Evolutionary conservation across 768 basidiomycete species (phyloP), one percentile per base, ranked within the genome.

Genomic region (Dictyophora rubrovolvata): DNA sequence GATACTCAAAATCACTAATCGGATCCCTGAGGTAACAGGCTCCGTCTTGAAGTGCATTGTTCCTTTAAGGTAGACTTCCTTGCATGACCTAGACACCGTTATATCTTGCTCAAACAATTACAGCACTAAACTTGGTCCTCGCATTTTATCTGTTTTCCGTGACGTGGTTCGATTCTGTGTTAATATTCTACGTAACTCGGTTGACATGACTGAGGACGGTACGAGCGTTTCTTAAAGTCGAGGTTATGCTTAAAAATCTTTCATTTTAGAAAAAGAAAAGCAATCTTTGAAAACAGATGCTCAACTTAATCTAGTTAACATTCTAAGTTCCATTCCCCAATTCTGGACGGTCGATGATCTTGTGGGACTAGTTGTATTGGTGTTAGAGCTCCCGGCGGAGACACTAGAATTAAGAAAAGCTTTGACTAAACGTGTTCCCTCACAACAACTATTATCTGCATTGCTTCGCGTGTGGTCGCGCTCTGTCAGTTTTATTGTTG

Each of bases 61-160:
- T 5, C 74, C 81, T 35, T 75, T 93, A 59, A 74, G 81, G 87
- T 92, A 67, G 34, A 80, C 77, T 57, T 50, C 36, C 48, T 33
- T 1, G 21, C 33, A 47, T 57, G n/a, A n/a, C 50, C 35, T 48
- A 33, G 9, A 16, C 48, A 16, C 21, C 20, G 22, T 16, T 37
- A 21, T 59, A 49, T 55, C 42, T 64, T 48, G 67, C 55, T 37
- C 57, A 42, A 37, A 59, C 28, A 58, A 33, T 42, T 21, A 18
- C 49, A 95, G 92, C 18, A 69, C 76, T 18, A 83, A 85, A 50
- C 79, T 97, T 20, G 92, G 90, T 0, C 91, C 94, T 11, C 85
- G 95, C 0, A 77, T 93, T 53, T 92, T 99, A 53, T 92, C 95
- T 5, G 79, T 83, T 70, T 86, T 96, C 72, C 82, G 82, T 55